Base-by-base conservation (phyloP, 2,329 filamentous ascomycete genomes). In the Aspergillus awamori region DNA sequence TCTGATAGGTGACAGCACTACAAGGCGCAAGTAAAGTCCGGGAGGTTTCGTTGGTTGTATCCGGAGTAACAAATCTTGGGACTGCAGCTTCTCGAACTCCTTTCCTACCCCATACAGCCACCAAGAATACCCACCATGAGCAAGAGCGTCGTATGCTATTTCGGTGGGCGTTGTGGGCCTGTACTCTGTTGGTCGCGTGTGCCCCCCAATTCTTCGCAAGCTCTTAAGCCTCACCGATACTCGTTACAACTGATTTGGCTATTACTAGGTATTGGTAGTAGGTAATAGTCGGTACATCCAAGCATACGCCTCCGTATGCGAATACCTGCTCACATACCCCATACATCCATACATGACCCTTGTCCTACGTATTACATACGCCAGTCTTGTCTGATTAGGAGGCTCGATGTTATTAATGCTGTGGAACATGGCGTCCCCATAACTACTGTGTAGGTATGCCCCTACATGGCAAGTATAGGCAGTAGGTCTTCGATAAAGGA, bases 391-490 rank as follows among this genome's bases (percentile, higher is more conserved):
- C 15, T 57, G 5, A n/a, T 38, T 24, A 26, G 39, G 26, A 49
- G 33, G 33, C 22, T 26, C 10, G 28, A 30, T 20, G 17, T 10
- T 52, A 24, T 47, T 26, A n/a, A 58, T 58, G 57, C n/a, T 47
- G 57, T 58, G 57, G 20, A 58, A 58, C 57, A 47, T 53, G 36
- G 45, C 26, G 45, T 36, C 48, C 47, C 48, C 30, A 24, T 41
- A 53, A 2, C 48, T 36, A 45, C 11, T 20, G 51, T 53, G 30
- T 45, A 45, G 41, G 41, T 22, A 45, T 20, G 5, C 36, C 13
- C 22, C 56, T 53, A 4, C 20, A 15, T 5, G 17, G 20, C 41
- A 24, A 26, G n/a, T 38, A 36, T 33, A 43, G 39, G 38, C 8
- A 55, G 10, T 30, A 49, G 11, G 33, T 17, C 24, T 30, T 24